Conservation (phyloP, 768 basidiomycete genomes). For the Podaxis sp. region DNA sequence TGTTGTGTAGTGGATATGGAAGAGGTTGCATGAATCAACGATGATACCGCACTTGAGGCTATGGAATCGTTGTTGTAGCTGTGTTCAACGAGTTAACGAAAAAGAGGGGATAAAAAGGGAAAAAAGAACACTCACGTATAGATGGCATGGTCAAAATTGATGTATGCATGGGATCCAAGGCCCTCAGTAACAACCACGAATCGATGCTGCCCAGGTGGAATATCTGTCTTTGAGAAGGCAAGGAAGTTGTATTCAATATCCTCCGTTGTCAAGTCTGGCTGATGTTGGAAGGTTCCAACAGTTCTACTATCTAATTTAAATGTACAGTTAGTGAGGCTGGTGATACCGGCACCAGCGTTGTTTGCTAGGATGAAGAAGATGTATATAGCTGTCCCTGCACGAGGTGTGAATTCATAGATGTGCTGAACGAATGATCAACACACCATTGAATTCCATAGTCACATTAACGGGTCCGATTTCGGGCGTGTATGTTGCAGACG, state of each 20-base stretch:
- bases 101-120: background rate
- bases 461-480: constrained; percentile 20
- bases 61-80: background rate
- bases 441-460: constrained; percentile 28
- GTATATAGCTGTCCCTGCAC: constrained; percentile 35
- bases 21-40: background rate
- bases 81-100: background rate
- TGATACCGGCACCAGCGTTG: constrained; percentile 20
- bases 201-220: background rate
- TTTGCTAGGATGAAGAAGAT: constrained; percentile 38
- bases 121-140: constrained; percentile 15
- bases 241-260: constrained; percentile 20
- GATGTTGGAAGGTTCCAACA: constrained; percentile 18
- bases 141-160: constrained; percentile 18
- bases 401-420: too few species aligned
- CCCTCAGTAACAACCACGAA: constrained; percentile 17
- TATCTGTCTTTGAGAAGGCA: constrained; percentile 17
- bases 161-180: constrained; percentile 7
- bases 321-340: constrained; percentile 21
- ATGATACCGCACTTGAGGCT: constrained; percentile 1
- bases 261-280: constrained; percentile 14
- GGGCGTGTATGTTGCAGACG: constrained; percentile 30
- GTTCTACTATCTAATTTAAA: constrained; percentile 21
- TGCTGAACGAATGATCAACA: background rate
- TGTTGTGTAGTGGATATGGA: background rate